Conservation (phyloP, 106 monocot genomes). For the Alisma plantagoaquatica region DNA sequence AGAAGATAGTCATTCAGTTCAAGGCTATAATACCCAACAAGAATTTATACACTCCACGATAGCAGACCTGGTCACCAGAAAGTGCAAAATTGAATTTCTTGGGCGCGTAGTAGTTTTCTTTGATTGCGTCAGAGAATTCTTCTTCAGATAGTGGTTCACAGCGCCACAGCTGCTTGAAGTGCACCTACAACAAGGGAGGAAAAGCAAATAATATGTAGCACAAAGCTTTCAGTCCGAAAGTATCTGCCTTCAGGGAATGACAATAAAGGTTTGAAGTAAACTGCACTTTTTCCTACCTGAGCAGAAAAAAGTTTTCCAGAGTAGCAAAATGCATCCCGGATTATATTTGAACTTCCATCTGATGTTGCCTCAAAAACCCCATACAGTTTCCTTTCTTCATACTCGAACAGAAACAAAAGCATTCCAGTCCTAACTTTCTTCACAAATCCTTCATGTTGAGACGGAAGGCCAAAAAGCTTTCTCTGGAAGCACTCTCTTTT, state of each 20-base stretch:
- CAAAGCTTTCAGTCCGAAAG: no score
- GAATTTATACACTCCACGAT: no score
- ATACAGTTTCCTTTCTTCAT: conserved; percentile 58
- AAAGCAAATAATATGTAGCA: background rate
- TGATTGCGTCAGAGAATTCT: conserved; percentile 28
- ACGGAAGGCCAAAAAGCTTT: conserved; percentile 64
- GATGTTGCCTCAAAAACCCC: conserved; percentile 79
- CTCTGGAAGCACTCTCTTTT: conserved; percentile 44
- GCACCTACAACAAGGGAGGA: conserved; percentile 22
- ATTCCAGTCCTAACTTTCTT: conserved; percentile 48
- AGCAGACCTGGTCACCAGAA: conserved; percentile 28
- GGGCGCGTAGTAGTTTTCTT: conserved; percentile 19
- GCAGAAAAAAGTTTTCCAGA: conserved; percentile 46
- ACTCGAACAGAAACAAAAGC: conserved; percentile 78
- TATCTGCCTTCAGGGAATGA: no score
- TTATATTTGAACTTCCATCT: conserved; percentile 55
- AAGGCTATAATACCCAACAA: background rate
- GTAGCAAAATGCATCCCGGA: conserved; percentile 40
- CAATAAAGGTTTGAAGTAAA: no score
- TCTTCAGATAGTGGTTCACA: conserved; percentile 25
- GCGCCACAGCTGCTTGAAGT: conserved; percentile 19
- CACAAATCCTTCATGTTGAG: conserved; percentile 21
- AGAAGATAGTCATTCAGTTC: background rate
- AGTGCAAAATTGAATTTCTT: conserved; percentile 23
- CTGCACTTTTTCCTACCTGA: no score